phyloP scores from a whole-genome alignment of 129 eudicot species.

The Glebionis coronaria region DNA sequence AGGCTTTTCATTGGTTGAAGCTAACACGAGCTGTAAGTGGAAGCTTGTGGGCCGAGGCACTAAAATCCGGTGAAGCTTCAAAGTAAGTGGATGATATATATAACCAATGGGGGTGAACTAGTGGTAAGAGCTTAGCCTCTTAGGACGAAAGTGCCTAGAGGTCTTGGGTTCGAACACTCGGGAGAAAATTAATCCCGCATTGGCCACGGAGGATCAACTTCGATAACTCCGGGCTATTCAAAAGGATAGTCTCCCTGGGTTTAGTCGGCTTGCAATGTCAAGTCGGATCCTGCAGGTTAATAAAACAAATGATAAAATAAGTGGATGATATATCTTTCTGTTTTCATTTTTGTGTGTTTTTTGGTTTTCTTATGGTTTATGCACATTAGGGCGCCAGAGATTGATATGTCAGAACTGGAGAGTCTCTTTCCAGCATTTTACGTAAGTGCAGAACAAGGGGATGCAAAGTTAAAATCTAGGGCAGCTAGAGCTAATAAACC shows the following conservation, averaged over 20 bases:
- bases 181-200: no score
- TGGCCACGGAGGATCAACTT: no score
- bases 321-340: constrained; percentile 19
- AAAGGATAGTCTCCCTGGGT: no score
- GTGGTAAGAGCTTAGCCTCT: no score
- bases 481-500: neutral
- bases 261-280: no score
- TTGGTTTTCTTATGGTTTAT: no score
- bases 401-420: neutral
- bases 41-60: constrained; percentile 95
- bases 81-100: constrained; percentile 41
- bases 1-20: constrained; percentile 94
- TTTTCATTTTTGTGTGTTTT: neutral
- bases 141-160: no score
- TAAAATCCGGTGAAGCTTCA: constrained; percentile 64
- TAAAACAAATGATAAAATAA: no score
- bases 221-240: no score
- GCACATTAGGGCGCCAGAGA: neutral
- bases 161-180: no score
- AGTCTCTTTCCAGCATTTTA: neutral
- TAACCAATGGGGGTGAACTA: no score
- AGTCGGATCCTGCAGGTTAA: no score
- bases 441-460: neutral
- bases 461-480: neutral
- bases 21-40: constrained; percentile 72